A percentile compares a stretch with the other conserved stretches of the same genome.
Evolutionary conservation across 1,284 basidiomycete species (phyloP).

Genomic region (Trichosporon inkin): DNA sequence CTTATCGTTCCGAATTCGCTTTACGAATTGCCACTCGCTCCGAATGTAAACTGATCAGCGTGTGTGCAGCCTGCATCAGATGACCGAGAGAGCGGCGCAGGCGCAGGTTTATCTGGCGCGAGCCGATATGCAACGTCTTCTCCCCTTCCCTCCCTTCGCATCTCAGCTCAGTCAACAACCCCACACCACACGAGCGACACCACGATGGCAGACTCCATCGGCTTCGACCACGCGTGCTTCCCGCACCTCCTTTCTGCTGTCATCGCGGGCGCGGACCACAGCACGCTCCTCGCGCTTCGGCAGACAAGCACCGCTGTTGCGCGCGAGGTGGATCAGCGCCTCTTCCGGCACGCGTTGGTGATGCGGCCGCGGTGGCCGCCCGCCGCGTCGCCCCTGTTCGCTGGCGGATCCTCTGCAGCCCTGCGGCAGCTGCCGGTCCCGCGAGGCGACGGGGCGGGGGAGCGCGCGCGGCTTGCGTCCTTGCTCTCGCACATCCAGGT

Average conservation of each 20-base stretch:
- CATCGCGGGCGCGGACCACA: neutral
- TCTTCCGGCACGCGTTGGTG: neutral
- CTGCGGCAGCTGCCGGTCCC: neutral
- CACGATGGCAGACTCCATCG: neutral
- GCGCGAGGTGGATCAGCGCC: neutral
- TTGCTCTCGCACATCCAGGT: neutral
- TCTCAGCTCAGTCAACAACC: neutral
- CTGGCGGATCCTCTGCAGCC: neutral
- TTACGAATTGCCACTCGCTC: neutral
- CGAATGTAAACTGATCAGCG: neutral
- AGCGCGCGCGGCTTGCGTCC: neutral
- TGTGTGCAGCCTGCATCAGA: neutral
- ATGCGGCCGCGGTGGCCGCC: neutral
- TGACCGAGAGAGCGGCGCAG: neutral
- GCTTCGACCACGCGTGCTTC: slow-evolving; percentile 1
- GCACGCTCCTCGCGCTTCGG: neutral
- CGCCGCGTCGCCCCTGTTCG: neutral
- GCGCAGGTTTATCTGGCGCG: neutral
- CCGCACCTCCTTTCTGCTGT: neutral
- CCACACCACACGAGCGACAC: neutral
- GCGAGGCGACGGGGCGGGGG: neutral
- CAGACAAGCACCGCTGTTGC: neutral
- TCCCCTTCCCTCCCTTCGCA: too few species aligned
- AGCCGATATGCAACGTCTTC: too few species aligned
- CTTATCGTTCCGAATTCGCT: slow-evolving; percentile 5